A percentile compares a stretch with the other conserved stretches of the same genome.
phyloP scores from a whole-genome alignment of 2,329 filamentous ascomycete genomes.

The Lachnellula suecica region DNA sequence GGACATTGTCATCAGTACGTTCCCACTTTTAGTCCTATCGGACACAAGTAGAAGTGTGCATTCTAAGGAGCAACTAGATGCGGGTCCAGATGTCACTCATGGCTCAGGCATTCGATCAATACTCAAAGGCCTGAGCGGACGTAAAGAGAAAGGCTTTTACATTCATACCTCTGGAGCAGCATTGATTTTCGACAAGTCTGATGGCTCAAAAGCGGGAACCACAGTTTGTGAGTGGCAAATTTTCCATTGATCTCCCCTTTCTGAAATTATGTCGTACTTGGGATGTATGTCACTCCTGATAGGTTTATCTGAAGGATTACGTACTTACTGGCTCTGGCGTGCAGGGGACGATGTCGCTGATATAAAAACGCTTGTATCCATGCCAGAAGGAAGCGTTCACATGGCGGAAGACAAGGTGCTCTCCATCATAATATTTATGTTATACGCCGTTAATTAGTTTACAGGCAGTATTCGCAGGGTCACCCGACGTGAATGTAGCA shows the following conservation, averaged over 20 bases:
- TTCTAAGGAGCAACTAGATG: too few relatives aligned
- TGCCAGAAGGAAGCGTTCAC: conserved; percentile 1
- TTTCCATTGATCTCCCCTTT: too few relatives aligned
- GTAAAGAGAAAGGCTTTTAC: conserved; percentile 10
- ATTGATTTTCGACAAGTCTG: conserved; percentile 12
- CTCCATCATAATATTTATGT: not conserved
- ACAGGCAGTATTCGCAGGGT: conserved; percentile 1
- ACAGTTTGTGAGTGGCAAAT: too few relatives aligned
- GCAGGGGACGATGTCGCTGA: conserved; percentile 17
- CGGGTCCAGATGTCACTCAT: conserved; percentile 10
- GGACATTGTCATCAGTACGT: conserved; percentile 15
- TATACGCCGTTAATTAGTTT: not conserved
- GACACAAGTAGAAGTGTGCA: too few relatives aligned
- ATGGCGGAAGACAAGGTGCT: not conserved
- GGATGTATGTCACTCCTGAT: too few relatives aligned
- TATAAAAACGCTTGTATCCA: conserved; percentile 8
- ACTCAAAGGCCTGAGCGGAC: conserved; percentile 1
- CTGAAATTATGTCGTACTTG: too few relatives aligned
- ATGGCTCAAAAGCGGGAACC: conserved; percentile 4
- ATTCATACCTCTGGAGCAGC: conserved; percentile 13
- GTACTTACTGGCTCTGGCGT: too few relatives aligned
- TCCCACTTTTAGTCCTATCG: not conserved
- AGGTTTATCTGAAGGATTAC: too few relatives aligned
- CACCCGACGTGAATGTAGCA: conserved; percentile 8
- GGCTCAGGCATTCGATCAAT: conserved; percentile 8